phyloP scores from a whole-genome alignment of 139 green algal species.

The Chlamydomonas urium region DNA sequence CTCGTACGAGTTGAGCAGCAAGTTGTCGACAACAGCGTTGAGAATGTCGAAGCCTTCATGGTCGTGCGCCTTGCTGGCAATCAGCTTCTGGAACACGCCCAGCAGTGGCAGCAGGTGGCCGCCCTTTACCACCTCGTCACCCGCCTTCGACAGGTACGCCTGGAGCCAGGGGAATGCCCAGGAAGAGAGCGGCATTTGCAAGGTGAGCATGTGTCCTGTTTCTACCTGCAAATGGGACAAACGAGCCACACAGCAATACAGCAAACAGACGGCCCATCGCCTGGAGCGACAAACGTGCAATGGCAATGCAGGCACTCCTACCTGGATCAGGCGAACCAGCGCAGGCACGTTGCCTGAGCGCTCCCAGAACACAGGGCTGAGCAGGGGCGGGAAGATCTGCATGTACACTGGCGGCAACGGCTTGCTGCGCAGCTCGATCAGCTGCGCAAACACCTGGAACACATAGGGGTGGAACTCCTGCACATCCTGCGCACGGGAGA shows the following conservation, averaged over 20 bases:
- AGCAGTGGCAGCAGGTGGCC: slow-evolving; percentile 77
- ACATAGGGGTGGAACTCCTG: slow-evolving; percentile 87
- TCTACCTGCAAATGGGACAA: no score
- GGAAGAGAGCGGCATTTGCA: no score
- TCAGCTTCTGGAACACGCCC: slow-evolving; percentile 92
- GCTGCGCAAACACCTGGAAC: slow-evolving; percentile 89
- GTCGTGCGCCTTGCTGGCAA: slow-evolving; percentile 78
- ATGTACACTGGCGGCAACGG: slow-evolving; percentile 71
- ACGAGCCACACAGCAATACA: no score
- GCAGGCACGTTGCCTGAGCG: slow-evolving; percentile 87
- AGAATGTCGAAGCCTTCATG: slow-evolving; percentile 91
- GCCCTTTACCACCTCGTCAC: slow-evolving; percentile 50
- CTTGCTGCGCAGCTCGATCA: slow-evolving; percentile 76
- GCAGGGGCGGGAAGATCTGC: slow-evolving; percentile 79
- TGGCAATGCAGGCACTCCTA: no score
- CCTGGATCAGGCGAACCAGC: slow-evolving; percentile 85
- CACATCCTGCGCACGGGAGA: slow-evolving; percentile 18
- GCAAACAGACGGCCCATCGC: no score
- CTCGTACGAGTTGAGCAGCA: slow-evolving; percentile 47
- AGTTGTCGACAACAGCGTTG: slow-evolving; percentile 66
- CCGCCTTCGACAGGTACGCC: slow-evolving; percentile 83
- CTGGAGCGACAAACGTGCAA: no score
- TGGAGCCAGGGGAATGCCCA: slow-evolving; percentile 20
- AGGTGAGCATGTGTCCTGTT: no score
- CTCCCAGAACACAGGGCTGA: slow-evolving; percentile 88